Percentiles rank a stretch among this genome's conserved stretches.
Evolutionary conservation across 768 basidiomycete species (phyloP).

Genomic region (Psilocybe sp.): DNA sequence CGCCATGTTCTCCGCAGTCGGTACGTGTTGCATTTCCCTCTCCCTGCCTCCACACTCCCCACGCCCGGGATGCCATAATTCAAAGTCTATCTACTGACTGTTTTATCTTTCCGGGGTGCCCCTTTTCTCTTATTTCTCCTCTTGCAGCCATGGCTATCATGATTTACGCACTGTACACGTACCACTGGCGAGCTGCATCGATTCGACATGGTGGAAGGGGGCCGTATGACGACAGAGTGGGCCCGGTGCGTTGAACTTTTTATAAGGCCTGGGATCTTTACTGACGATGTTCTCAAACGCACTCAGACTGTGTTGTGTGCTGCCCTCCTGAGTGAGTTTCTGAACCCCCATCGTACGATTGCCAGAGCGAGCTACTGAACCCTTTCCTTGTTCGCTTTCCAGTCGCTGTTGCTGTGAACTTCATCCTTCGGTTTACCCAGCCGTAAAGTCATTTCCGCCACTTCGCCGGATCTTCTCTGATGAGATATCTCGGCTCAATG

Average conservation of each 20-base stretch:
- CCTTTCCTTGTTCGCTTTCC: conserved; percentile 7
- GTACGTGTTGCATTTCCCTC: conserved; percentile 36
- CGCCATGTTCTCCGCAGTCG: conserved; percentile 93
- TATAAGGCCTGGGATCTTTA: conserved; percentile 4
- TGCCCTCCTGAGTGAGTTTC: conserved; percentile 66
- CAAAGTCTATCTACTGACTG: too few relatives aligned
- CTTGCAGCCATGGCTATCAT: conserved; percentile 89
- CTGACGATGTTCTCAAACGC: conserved; percentile 4
- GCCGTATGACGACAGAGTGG: conserved; percentile 94
- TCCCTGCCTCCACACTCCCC: background rate
- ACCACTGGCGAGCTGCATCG: conserved; percentile 93
- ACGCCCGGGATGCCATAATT: background rate
- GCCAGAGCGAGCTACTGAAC: conserved; percentile 5
- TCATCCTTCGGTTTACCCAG: conserved; percentile 74
- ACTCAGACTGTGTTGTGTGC: conserved; percentile 76
- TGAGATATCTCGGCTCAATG: too few relatives aligned
- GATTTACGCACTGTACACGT: conserved; percentile 93
- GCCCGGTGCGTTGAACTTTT: conserved; percentile 56
- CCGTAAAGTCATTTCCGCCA: conserved; percentile 4
- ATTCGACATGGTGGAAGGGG: conserved; percentile 90
- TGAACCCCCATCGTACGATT: background rate
- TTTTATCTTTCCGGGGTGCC: too few relatives aligned
- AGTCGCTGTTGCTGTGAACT: conserved; percentile 87
- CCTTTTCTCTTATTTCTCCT: background rate
- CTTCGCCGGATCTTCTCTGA: too few relatives aligned